Evolutionary conservation across 352 stramenopile genomes (phyloP).

Genomic region (Phytophthora idaei): DNA sequence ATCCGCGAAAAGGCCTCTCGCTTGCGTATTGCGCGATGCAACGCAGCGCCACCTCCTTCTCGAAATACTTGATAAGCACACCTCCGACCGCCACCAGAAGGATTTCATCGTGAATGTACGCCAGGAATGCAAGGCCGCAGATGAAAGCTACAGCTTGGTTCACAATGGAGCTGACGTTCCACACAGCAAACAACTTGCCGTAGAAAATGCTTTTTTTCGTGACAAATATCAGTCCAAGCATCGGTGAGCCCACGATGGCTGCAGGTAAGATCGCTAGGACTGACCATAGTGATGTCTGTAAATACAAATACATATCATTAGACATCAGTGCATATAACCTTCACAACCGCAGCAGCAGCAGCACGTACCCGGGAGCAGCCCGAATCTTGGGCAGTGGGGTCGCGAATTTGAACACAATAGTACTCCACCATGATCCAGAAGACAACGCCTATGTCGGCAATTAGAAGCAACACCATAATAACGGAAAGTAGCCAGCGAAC

Average conservation of each 20-base stretch:
- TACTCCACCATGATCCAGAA: slow-evolving; percentile 87
- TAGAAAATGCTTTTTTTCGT: slow-evolving; percentile 76
- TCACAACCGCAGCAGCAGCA: neutral
- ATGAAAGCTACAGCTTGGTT: slow-evolving; percentile 74
- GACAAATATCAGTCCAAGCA: slow-evolving; percentile 77
- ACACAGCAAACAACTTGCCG: slow-evolving; percentile 74
- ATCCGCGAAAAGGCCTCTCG: slow-evolving; percentile 69
- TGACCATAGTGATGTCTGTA: slow-evolving; percentile 63
- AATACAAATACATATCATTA: slow-evolving; percentile 14
- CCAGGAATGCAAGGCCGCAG: slow-evolving; percentile 57
- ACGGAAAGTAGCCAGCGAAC: slow-evolving; percentile 50
- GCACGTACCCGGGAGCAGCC: slow-evolving; percentile 76
- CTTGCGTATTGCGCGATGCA: slow-evolving; percentile 82
- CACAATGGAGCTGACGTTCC: slow-evolving; percentile 71
- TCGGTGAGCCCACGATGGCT: slow-evolving; percentile 60
- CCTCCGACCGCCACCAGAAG: slow-evolving; percentile 56
- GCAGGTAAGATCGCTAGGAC: slow-evolving; percentile 65
- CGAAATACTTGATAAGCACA: slow-evolving; percentile 69
- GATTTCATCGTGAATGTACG: slow-evolving; percentile 79
- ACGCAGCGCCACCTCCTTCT: slow-evolving; percentile 68
- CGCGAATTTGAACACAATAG: slow-evolving; percentile 87
- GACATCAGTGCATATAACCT: neutral
- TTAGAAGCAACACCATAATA: slow-evolving; percentile 64
- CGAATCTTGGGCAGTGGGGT: slow-evolving; percentile 70
- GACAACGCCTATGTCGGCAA: slow-evolving; percentile 62